phyloP scores from a whole-genome alignment of 805 yeast genomes.

The Yamadazyma akitaensis region DNA sequence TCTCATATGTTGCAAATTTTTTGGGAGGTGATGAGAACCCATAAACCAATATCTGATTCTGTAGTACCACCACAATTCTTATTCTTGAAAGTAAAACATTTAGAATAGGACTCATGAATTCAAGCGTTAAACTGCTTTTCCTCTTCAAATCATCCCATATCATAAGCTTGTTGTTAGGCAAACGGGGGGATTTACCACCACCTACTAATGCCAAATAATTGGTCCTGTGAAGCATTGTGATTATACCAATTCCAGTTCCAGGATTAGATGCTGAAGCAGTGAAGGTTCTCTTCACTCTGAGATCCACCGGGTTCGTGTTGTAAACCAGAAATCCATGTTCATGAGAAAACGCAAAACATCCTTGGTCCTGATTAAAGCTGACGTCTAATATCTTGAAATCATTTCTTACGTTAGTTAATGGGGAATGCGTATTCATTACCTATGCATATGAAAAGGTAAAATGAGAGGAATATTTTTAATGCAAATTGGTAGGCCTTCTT shows the following conservation, averaged over 20 bases:
- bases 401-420: slow-evolving; percentile 13
- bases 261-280: slow-evolving; percentile 11
- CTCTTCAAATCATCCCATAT: slow-evolving; percentile 91
- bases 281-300: slow-evolving; percentile 61
- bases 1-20: slow-evolving; percentile 60
- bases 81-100: slow-evolving; percentile 73
- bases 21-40: slow-evolving; percentile 81
- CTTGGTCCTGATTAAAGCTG: slow-evolving; percentile 83
- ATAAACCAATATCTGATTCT: slow-evolving; percentile 66
- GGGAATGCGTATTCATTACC: slow-evolving; percentile 20
- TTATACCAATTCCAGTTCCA: slow-evolving; percentile 65
- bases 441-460: background rate
- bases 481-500: too few relatives aligned
- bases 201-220: slow-evolving; percentile 89
- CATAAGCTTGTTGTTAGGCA: slow-evolving; percentile 73
- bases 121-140: slow-evolving; percentile 66
- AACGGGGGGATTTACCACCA: slow-evolving; percentile 79
- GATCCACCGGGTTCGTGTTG: slow-evolving; percentile 82
- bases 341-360: slow-evolving; percentile 82
- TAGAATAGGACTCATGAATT: slow-evolving; percentile 72
- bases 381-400: slow-evolving; percentile 42
- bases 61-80: slow-evolving; percentile 69
- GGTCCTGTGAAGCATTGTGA: slow-evolving; percentile 83
- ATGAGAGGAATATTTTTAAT: too few relatives aligned
- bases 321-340: slow-evolving; percentile 81